phyloP scores from a whole-genome alignment of 441 rosid genomes.

The Adansonia grandidieri region DNA sequence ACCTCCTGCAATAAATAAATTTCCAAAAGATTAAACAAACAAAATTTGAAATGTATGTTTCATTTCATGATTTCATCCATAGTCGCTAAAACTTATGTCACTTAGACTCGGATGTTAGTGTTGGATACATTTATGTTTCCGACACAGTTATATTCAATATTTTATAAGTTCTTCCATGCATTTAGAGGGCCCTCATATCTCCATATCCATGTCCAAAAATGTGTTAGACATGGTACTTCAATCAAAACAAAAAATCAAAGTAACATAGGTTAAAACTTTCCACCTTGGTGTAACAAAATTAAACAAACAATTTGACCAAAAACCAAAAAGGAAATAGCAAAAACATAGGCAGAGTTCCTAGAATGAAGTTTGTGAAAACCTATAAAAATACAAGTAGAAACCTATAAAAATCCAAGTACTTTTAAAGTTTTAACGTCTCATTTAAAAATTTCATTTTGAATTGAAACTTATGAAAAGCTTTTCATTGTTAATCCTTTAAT shows the following conservation, averaged over 20 bases:
- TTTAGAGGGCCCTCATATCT: no score
- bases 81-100: neutral
- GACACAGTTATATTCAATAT: no score
- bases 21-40: constrained; percentile 10
- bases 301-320: neutral
- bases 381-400: neutral
- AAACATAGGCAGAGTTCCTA: constrained; percentile 2
- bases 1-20: constrained; percentile 63
- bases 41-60: neutral
- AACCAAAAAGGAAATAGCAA: neutral
- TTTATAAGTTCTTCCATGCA: no score
- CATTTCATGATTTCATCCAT: neutral
- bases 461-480: neutral
- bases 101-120: no score
- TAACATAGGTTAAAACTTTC: no score
- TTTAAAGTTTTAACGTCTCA: neutral
- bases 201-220: no score
- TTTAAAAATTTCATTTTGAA: neutral
- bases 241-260: no score
- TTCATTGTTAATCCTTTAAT: neutral
- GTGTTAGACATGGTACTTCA: no score
- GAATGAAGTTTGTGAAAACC: neutral
- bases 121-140: no score
- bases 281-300: neutral
- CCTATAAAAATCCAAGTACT: neutral